phyloP scores from a whole-genome alignment of 495 filamentous ascomycete species.

The Talaromyces borbonicus region DNA sequence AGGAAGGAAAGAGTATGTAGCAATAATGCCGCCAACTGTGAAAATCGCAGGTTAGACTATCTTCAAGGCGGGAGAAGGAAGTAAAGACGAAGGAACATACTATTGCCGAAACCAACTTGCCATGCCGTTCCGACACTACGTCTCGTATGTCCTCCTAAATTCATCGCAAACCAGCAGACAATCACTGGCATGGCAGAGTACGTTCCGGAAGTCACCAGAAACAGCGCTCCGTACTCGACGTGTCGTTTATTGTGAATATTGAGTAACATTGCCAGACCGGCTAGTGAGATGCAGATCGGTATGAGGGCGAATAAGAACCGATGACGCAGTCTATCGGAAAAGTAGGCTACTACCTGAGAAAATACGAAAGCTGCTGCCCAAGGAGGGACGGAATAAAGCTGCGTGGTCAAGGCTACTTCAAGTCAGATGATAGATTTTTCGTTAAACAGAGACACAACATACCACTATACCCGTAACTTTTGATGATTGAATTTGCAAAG shows the following conservation, averaged over 20 bases:
- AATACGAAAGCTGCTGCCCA: constrained; percentile 74
- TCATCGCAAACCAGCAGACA: constrained; percentile 93
- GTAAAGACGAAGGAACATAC: constrained; percentile 21
- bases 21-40: constrained; percentile 68
- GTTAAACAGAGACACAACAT: constrained; percentile 12
- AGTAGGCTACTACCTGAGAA: constrained; percentile 59
- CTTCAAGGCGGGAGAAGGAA: not conserved
- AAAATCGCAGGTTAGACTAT: no score
- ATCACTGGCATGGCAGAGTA: constrained; percentile 74
- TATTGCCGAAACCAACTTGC: constrained; percentile 91
- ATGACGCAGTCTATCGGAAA: constrained; percentile 59
- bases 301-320: constrained; percentile 66
- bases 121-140: constrained; percentile 75
- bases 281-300: constrained; percentile 53
- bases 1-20: constrained; percentile 69
- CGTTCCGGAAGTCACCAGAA: constrained; percentile 48
- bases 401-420: constrained; percentile 53
- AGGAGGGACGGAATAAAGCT: constrained; percentile 75
- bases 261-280: constrained; percentile 65
- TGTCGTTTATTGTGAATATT: constrained; percentile 47
- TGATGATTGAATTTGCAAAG: constrained; percentile 72
- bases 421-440: constrained; percentile 14
- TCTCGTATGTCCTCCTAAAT: constrained; percentile 77
- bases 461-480: constrained; percentile 50
- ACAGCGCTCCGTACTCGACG: constrained; percentile 64